A percentile compares a stretch with the other conserved stretches of the same genome.
phyloP scores from a whole-genome alignment of 306 rosid species.

The Cucumis cinereus region DNA sequence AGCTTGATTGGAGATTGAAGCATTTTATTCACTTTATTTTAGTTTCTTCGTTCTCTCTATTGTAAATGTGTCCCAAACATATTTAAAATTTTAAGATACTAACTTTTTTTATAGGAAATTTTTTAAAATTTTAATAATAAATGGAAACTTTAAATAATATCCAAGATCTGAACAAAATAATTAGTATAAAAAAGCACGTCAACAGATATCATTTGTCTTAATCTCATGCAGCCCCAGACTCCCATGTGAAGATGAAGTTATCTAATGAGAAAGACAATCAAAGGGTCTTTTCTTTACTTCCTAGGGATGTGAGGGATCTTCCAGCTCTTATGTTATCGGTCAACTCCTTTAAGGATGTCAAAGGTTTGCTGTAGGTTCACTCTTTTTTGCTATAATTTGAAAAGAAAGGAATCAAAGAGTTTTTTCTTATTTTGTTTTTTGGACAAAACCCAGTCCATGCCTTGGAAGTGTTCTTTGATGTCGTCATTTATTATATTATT shows the following conservation, averaged over 20 bases:
- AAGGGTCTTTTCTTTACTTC: no score
- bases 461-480: no score
- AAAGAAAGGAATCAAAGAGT: no score
- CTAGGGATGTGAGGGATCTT: no score
- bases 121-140: neutral
- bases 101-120: no score
- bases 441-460: no score
- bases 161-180: neutral
- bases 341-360: no score
- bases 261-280: neutral
- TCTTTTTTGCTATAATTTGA: no score
- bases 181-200: neutral
- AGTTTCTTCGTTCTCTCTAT: neutral
- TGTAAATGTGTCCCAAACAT: neutral
- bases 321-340: no score
- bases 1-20: neutral
- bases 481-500: no score
- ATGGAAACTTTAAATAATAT: neutral
- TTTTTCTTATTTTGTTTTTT: no score
- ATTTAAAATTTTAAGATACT: neutral
- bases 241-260: neutral
- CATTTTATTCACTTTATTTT: neutral
- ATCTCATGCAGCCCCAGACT: neutral
- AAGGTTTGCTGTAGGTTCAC: no score
- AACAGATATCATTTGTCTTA: neutral